phyloP scores from a whole-genome alignment of 176 grass and related monocot genomes.

The Pontederia crassipes region DNA sequence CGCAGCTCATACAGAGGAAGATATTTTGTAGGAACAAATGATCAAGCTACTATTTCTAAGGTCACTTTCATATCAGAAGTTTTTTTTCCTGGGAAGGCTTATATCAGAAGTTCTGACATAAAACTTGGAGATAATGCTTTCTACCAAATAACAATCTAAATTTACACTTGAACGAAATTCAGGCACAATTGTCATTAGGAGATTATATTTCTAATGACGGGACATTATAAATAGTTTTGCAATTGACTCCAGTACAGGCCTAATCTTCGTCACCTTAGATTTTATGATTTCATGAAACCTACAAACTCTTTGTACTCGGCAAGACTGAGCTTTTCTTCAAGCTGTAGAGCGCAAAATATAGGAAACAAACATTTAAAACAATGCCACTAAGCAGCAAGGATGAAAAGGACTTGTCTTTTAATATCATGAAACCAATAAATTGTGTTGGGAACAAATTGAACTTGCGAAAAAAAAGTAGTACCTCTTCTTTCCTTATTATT shows the following conservation, averaged over 20 bases:
- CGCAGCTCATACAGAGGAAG: conserved; percentile 61
- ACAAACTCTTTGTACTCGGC: conserved; percentile 83
- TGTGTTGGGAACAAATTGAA: background rate
- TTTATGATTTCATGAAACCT: conserved; percentile 79
- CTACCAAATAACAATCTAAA: background rate
- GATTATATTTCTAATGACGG: conserved; percentile 64
- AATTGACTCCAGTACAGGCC: conserved; percentile 61
- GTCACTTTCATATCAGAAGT: too few species aligned
- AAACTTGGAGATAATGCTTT: too few species aligned
- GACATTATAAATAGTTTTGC: conserved; percentile 69
- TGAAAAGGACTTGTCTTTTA: too few species aligned
- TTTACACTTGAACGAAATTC: background rate
- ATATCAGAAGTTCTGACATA: too few species aligned
- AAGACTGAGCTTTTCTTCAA: conserved; percentile 49
- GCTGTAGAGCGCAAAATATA: conserved; percentile 17
- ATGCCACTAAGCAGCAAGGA: too few species aligned
- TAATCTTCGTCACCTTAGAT: conserved; percentile 53
- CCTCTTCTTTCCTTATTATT: conserved; percentile 38
- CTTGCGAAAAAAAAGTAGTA: conserved; percentile 40
- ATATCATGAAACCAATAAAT: too few species aligned
- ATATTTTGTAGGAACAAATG: conserved; percentile 56
- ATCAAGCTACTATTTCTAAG: background rate
- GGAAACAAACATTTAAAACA: too few species aligned
- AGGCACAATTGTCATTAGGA: background rate
- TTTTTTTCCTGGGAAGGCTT: too few species aligned